These are phyloP conservation scores for Lizanozyma gosingica DNA, from an alignment of 1,139 yeast species.

Conservation along the genomic window DNA sequence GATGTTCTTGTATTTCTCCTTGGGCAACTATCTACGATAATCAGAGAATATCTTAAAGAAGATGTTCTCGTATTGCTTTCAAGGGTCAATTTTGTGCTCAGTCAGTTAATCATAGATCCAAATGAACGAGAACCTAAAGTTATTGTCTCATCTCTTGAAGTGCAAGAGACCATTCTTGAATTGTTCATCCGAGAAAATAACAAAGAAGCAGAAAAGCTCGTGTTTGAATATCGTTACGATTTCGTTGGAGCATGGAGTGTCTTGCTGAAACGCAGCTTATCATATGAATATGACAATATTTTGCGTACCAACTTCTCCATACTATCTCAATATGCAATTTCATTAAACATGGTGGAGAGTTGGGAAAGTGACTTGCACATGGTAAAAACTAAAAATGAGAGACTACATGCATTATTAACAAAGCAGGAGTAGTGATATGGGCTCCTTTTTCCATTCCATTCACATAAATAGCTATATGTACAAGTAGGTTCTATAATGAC, in stretches of 20 bases:
- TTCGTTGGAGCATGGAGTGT: not conserved
- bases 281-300: no score
- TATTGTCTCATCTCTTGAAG: slow-evolving; percentile 8
- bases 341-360: not conserved
- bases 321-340: not conserved
- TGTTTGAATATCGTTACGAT: not conserved
- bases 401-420: not conserved
- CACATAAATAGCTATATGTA: not conserved
- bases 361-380: not conserved
- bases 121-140: slow-evolving; percentile 9
- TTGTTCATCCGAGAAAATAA: slow-evolving; percentile 3
- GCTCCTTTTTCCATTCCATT: not conserved
- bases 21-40: slow-evolving; percentile 7
- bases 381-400: no score
- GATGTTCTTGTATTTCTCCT: slow-evolving; percentile 9
- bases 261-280: not conserved
- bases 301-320: no score
- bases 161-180: slow-evolving; percentile 7
- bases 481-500: not conserved
- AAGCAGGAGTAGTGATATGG: not conserved
- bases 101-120: slow-evolving; percentile 23
- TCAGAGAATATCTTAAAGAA: slow-evolving; percentile 10
- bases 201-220: not conserved
- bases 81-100: slow-evolving; percentile 19
- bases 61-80: slow-evolving; percentile 20